phyloP scores from a whole-genome alignment of 106 monocot species.

The Apostasia ramifera region DNA sequence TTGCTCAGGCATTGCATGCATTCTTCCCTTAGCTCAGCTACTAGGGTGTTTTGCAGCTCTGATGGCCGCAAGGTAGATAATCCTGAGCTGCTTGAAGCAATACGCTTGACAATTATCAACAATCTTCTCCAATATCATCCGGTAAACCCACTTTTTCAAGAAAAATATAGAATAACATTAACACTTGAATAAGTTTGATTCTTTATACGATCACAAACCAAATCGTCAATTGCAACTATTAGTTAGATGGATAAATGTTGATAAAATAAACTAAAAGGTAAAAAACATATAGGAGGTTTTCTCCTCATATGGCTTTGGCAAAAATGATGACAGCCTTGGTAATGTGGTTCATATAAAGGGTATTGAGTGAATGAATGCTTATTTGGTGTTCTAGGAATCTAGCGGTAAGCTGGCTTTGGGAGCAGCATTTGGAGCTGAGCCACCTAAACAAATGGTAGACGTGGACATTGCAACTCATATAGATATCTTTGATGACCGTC shows the following conservation, averaged over 20 bases:
- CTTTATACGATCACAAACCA: no score
- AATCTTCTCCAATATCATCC: slow-evolving; percentile 89
- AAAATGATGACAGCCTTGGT: no score
- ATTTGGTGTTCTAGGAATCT: slow-evolving; percentile 51
- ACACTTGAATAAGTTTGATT: no score
- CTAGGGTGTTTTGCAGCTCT: slow-evolving; percentile 39
- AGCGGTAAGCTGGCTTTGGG: slow-evolving; percentile 90
- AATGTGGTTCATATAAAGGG: no score
- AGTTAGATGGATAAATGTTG: no score
- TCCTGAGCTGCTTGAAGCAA: slow-evolving; percentile 87
- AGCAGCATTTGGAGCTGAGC: slow-evolving; percentile 72
- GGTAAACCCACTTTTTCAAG: slow-evolving; percentile 22
- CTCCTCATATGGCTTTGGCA: no score
- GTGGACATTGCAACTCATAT: slow-evolving; percentile 93
- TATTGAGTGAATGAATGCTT: background rate
- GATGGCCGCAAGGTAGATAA: slow-evolving; percentile 86
- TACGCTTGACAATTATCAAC: slow-evolving; percentile 92
- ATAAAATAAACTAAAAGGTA: no score
- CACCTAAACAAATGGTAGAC: slow-evolving; percentile 71
- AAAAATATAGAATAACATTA: no score
- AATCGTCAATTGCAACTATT: no score
- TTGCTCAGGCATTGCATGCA: background rate
- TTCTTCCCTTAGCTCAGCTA: slow-evolving; percentile 2
- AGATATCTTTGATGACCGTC: slow-evolving; percentile 71
- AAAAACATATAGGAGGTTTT: no score